Evolutionary conservation across 2,329 filamentous ascomycete species (phyloP).

Genomic region (Colletotrichum sojae): DNA sequence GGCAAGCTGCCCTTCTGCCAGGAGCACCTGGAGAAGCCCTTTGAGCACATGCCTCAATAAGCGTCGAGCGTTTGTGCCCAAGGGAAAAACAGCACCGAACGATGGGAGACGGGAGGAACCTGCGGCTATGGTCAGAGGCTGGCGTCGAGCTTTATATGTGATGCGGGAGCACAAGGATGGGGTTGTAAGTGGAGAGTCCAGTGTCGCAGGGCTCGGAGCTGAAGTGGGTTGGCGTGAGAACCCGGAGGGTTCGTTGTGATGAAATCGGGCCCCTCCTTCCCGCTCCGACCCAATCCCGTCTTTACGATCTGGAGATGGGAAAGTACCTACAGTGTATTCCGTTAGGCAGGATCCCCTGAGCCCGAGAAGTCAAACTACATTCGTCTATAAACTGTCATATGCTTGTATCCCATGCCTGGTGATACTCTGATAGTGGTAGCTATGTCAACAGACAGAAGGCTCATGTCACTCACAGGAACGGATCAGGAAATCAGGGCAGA

Average conservation of each 20-base stretch:
- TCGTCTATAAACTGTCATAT: no score
- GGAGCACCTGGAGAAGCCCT: constrained; percentile 74
- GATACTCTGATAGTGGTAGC: no score
- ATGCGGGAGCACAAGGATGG: constrained; percentile 13
- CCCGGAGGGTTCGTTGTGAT: constrained; percentile 38
- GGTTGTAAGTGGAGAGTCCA: constrained; percentile 10
- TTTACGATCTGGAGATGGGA: not conserved
- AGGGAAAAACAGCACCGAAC: not conserved
- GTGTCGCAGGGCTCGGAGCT: constrained; percentile 12
- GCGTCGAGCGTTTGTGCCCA: not conserved
- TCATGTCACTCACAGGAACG: not conserved
- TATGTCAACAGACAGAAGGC: no score
- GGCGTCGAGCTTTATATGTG: constrained; percentile 21
- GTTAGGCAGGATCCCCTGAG: not conserved
- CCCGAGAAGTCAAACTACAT: no score
- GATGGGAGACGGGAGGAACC: not conserved
- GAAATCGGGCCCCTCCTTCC: constrained; percentile 13
- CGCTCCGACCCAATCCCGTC: constrained; percentile 16
- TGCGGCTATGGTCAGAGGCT: not conserved
- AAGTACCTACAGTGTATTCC: no score
- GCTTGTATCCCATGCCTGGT: no score
- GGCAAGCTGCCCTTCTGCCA: constrained; percentile 79
- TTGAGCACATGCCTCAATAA: constrained; percentile 75
- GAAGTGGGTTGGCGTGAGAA: constrained; percentile 35
- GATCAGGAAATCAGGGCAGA: not conserved